Percentiles rank a stretch among this genome's conserved stretches.
phyloP scores from a whole-genome alignment of 352 stramenopile species.

The Pythium coloratum region DNA sequence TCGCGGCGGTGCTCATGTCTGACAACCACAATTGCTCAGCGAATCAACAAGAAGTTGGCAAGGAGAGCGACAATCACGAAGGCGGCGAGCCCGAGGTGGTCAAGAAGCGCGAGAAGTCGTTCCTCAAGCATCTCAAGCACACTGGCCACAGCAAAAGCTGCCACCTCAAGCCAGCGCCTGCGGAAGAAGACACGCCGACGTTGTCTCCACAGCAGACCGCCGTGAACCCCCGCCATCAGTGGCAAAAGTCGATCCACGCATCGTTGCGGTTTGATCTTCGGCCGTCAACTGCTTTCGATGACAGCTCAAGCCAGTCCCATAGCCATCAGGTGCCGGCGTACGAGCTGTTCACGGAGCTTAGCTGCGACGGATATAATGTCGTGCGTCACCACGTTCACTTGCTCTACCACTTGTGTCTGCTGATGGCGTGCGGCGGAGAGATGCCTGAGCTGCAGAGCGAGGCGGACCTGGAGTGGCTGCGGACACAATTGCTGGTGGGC shows the following conservation, averaged over 20 bases:
- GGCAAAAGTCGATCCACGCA: slow-evolving; percentile 27
- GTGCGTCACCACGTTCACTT: slow-evolving; percentile 33
- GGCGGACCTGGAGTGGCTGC: slow-evolving; percentile 41
- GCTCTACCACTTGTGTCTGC: slow-evolving; percentile 36
- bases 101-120: slow-evolving; percentile 24
- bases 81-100: background rate
- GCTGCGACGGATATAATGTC: slow-evolving; percentile 32
- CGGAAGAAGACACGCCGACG: background rate
- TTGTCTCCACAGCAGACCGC: background rate
- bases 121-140: slow-evolving; percentile 32
- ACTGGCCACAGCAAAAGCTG: slow-evolving; percentile 29
- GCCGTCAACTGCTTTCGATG: background rate
- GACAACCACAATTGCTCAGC: slow-evolving; percentile 2
- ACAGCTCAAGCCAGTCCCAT: background rate
- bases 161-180: slow-evolving; percentile 7
- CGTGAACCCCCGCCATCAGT: slow-evolving; percentile 13
- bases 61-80: background rate
- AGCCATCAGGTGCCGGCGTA: slow-evolving; percentile 19
- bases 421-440: slow-evolving; percentile 30
- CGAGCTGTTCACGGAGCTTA: slow-evolving; percentile 28
- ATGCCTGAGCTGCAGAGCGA: slow-evolving; percentile 41
- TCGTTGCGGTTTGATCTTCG: slow-evolving; percentile 20
- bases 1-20: slow-evolving; percentile 33
- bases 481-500: slow-evolving; percentile 30
- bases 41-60: background rate